Base-by-base conservation (phyloP, 1,139 yeast genomes). In the Debaryomyces psychrophilus region DNA sequence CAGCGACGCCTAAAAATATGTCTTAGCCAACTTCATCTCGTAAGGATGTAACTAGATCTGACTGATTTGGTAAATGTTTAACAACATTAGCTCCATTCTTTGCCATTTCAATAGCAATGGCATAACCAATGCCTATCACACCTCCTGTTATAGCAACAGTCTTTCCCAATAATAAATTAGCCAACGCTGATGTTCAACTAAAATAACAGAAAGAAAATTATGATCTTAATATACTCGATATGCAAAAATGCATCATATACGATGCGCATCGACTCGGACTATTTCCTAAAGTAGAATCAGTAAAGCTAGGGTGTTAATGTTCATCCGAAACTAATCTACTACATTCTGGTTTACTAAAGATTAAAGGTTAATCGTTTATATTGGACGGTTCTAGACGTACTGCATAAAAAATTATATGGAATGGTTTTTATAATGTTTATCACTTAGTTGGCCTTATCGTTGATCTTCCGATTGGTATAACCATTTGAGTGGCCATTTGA, bases 111-210 rank as follows among this genome's bases (percentile, higher is more conserved):
- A 64, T 44, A 5, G 73, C 74, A 43, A 68, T 65, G n/a, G 69
- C 71, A 27, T 68, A 51, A 8, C 75, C 75, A 28, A 69, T 69
- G 5, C 75, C 75, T 7, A 65, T 60, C 15, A 71, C 66, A n/a
- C 67, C 76, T 5, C 77, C 76, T 0, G 77, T 71, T 48, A 68
- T 58, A 28, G 60, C 57, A 8, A 55, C 69, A 8, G 58, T 58
- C 49, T 66, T 65, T 5, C 64, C 67, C 38, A 53, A 44, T 8
- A 62, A 51, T 8, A 59, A 33, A 11, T 15, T 12, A 18, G 23
- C 6, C 36, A 33, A 18, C 14, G 5, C 18, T 33, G 18, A 4
- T 33, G 36, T 12, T 15, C 18, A 18, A n/a, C 11, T 33, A 3
- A 11, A 6, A 5, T 11, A 31, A 33, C 12, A 11, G 36, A 33